A percentile compares a stretch with the other conserved stretches of the same genome.
These are phyloP conservation scores for Chaetomium sp. DNA, from an alignment of 2,329 filamentous ascomycete genomes.

Conservation along the genomic window DNA sequence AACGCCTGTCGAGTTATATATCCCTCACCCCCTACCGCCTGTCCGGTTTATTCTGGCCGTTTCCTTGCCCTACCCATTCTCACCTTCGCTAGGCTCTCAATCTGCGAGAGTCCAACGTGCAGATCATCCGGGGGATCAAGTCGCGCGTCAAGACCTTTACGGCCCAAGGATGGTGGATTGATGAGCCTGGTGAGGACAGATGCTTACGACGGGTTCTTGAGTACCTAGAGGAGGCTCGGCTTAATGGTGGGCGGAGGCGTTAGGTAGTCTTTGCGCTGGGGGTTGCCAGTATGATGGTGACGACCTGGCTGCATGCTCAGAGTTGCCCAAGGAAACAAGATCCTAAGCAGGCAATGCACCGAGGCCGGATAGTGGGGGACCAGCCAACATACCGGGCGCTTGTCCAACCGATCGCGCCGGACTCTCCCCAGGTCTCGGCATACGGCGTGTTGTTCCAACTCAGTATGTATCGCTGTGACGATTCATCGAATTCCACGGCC, in stretches of 20 bases:
- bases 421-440: neutral
- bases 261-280: neutral
- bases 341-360: too few species aligned
- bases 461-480: neutral
- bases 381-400: too few species aligned
- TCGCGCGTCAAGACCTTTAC: constrained; percentile 58
- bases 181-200: constrained; percentile 22
- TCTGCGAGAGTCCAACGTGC: constrained; percentile 57
- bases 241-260: too few species aligned
- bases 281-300: too few species aligned
- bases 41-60: too few species aligned
- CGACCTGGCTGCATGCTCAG: neutral
- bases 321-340: too few species aligned
- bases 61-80: constrained; percentile 1
- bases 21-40: too few species aligned
- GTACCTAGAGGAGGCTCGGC: constrained; percentile 16
- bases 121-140: constrained; percentile 57
- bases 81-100: constrained; percentile 41
- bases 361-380: too few species aligned
- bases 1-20: neutral
- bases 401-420: too few species aligned
- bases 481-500: constrained; percentile 16
- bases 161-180: constrained; percentile 24
- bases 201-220: constrained; percentile 26
- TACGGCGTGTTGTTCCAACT: neutral